Base-by-base conservation (phyloP, 2,329 filamentous ascomycete species). In the Exophiala calicioides region DNA sequence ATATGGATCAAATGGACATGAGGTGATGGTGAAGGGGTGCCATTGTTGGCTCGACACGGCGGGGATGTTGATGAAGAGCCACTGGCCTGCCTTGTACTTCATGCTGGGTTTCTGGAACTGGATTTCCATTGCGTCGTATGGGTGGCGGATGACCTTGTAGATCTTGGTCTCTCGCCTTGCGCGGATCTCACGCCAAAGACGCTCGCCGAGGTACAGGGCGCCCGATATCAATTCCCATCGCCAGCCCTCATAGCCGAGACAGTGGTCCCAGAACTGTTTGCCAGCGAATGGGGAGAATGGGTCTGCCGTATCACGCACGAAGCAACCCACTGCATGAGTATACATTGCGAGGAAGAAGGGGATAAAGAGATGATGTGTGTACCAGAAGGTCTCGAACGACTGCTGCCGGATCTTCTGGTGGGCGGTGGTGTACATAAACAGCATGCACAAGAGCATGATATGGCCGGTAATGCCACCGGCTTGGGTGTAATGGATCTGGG, bases 21-120 rank as follows among this genome's bases (percentile, higher is more conserved):
- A 97, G 2, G 93, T 98, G 68, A 98, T 97, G 63, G 93, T 98
- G 67, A 97, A 98, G 1, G 93, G 93, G 70, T 98, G 93, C 93
- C 93, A 98, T 73, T 98, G 90, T 64, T 89, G 84, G 60, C 78
- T 81, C 56, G 89, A 95, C 43, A 98, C 82, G 5, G 87, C 85
- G 0, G 93, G 93, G 18, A 95, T 84, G 67, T 97, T 91, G 50
- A 98, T 78, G 76, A 97, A 97, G 27, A 97, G 82, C 90, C 91
- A 98, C 72, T 98, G 93, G 23, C 93, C 93, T 10, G 93, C 86
- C 79, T 95, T 97, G 81, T 98, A 98, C 64, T 84, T 88, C 85
- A 98, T 95, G 47, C 86, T 93, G 4, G 91, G 88, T 74, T 98
- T 98, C 67, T 79, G 80, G 73, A 98, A 97, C 67, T 98, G 93